Evolutionary conservation across 2,329 filamentous ascomycete genomes (phyloP).

Genomic region (Verticillium nonalfalfae): DNA sequence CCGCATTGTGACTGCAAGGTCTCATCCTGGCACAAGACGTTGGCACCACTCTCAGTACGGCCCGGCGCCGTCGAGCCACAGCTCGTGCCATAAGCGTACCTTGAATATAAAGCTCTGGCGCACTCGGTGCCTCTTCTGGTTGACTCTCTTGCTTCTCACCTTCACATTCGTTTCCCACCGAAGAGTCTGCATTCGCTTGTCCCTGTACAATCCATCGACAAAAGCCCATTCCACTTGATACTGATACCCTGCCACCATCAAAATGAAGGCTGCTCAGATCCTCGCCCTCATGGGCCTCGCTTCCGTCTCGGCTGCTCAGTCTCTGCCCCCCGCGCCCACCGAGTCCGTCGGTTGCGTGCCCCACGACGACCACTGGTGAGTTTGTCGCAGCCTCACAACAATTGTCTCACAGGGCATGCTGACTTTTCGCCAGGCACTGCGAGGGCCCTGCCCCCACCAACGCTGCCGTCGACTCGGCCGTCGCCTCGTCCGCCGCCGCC

Average conservation of each 20-base stretch:
- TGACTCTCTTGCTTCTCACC: neutral
- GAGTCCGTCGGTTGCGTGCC: conserved; percentile 26
- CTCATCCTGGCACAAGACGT: neutral
- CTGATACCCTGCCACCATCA: neutral
- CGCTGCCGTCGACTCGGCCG: neutral
- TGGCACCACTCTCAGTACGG: no score
- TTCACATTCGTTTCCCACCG: neutral
- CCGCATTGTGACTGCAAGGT: neutral
- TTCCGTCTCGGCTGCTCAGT: conserved; percentile 5
- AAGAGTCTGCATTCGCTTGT: neutral
- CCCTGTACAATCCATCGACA: neutral
- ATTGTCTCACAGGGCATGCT: neutral
- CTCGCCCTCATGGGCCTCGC: conserved; percentile 9
- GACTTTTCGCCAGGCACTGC: conserved; percentile 6
- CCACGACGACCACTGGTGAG: conserved; percentile 32
- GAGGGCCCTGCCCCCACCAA: conserved; percentile 3
- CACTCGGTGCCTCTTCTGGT: neutral
- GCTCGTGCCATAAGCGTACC: neutral
- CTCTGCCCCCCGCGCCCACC: conserved; percentile 24
- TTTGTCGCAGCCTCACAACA: neutral
- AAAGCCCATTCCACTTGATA: neutral
- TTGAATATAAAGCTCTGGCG: neutral
- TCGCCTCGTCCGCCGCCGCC: neutral
- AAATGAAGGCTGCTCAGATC: conserved; percentile 10
- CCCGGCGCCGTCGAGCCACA: neutral